phyloP scores from a whole-genome alignment of 2,329 filamentous ascomycete genomes.

The Arachnopeziza araneosa region DNA sequence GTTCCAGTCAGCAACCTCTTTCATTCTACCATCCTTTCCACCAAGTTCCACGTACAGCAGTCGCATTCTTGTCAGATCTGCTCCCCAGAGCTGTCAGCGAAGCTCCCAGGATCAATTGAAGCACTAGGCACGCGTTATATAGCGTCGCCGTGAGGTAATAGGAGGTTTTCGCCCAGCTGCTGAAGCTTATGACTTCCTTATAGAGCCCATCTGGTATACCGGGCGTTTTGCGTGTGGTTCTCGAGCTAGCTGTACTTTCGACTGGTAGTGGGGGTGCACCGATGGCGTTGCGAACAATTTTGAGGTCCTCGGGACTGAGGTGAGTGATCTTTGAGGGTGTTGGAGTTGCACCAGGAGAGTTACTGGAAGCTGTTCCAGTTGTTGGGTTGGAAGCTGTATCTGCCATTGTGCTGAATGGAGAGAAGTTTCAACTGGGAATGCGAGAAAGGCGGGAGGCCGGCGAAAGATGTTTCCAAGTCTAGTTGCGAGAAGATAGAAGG shows the following conservation, averaged over 20 bases:
- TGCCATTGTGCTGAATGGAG: not conserved
- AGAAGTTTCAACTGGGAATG: not conserved
- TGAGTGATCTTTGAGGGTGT: not conserved
- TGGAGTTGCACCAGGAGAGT: not conserved
- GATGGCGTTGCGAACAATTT: constrained; percentile 6
- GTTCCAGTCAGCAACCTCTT: not conserved
- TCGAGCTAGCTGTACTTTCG: constrained; percentile 1
- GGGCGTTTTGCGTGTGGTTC: constrained; percentile 3
- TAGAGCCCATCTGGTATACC: constrained; percentile 14
- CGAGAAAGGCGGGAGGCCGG: not conserved
- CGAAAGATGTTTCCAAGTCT: not conserved
- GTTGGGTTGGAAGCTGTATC: not conserved
- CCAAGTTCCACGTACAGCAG: not conserved
- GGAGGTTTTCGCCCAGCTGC: constrained; percentile 8
- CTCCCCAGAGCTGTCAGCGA: constrained; percentile 12
- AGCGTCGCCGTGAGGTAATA: constrained; percentile 12
- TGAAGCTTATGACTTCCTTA: constrained; percentile 5
- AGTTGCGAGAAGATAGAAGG: not conserved
- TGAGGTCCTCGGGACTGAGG: constrained; percentile 1
- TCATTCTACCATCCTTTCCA: not conserved
- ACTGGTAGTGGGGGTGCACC: constrained; percentile 4
- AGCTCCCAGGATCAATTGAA: constrained; percentile 18
- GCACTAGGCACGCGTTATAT: constrained; percentile 16
- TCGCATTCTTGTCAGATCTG: constrained; percentile 4
- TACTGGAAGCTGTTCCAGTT: not conserved